Conservation (phyloP, 1,284 basidiomycete species). For the Irpex lacteus region DNA sequence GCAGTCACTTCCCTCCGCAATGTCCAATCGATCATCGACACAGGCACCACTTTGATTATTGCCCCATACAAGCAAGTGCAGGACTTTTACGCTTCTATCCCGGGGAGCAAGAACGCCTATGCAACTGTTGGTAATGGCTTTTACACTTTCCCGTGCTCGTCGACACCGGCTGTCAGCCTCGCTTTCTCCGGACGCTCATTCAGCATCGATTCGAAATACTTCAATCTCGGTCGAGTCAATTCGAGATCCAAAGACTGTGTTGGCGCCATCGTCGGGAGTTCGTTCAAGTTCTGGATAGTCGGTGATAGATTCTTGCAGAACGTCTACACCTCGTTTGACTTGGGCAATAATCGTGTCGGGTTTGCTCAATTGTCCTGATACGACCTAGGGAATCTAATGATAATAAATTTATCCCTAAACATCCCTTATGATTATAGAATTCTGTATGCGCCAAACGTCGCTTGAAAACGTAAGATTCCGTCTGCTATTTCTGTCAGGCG, state of each 20-base stretch:
- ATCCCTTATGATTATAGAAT: too few relatives aligned
- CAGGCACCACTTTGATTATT: constrained; percentile 48
- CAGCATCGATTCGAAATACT: constrained; percentile 29
- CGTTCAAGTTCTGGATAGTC: constrained; percentile 27
- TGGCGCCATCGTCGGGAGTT: constrained; percentile 17
- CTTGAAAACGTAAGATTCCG: too few relatives aligned
- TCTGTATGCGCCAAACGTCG: too few relatives aligned
- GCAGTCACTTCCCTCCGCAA: constrained; percentile 17
- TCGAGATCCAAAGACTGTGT: constrained; percentile 19
- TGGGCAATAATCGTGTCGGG: constrained; percentile 15
- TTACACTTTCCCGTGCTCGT: constrained; percentile 39
- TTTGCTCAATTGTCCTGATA: constrained; percentile 11
- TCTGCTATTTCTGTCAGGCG: too few relatives aligned
- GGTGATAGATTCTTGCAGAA: constrained; percentile 27
- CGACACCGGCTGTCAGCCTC: constrained; percentile 34
- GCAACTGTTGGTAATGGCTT: constrained; percentile 32
- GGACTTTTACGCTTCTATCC: constrained; percentile 41
- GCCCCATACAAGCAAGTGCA: constrained; percentile 42
- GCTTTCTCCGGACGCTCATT: constrained; percentile 40
- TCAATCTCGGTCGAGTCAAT: constrained; percentile 24
- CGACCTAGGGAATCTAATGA: too few relatives aligned
- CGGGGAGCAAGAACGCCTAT: constrained; percentile 34
- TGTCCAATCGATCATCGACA: constrained; percentile 39
- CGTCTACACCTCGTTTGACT: constrained; percentile 19
- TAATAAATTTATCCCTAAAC: too few relatives aligned